Evolutionary conservation across 257 asterid genomes (phyloP).

Genomic region (Cruciata laevipes): DNA sequence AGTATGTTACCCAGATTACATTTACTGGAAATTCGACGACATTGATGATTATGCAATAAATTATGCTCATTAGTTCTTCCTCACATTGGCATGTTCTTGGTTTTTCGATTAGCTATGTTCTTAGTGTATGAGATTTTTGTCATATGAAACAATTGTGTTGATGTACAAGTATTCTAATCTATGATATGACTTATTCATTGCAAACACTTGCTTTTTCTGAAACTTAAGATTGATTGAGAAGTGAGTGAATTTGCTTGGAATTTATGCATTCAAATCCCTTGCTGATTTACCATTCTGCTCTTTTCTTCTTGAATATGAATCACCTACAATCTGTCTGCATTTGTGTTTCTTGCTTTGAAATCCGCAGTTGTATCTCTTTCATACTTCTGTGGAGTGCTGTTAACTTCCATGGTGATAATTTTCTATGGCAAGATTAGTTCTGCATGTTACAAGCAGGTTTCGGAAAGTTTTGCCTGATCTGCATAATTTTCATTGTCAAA

Average conservation of each 20-base stretch:
- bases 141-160: background rate
- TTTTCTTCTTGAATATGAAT: background rate
- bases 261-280: background rate
- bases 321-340: background rate
- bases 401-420: background rate
- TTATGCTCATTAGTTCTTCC: background rate
- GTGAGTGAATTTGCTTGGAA: background rate
- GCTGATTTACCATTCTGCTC: background rate
- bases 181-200: background rate
- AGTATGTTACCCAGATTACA: conserved; percentile 21
- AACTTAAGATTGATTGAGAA: background rate
- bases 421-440: background rate
- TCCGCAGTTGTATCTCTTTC: background rate
- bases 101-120: background rate
- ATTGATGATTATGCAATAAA: conserved; percentile 27
- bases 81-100: background rate
- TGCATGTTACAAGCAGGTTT: no score
- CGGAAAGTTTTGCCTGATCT: background rate
- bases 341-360: background rate
- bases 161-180: background rate
- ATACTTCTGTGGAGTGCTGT: background rate
- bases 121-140: no score
- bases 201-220: background rate
- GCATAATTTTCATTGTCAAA: background rate
- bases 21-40: conserved; percentile 16